Evolutionary conservation across 192 early-diverging fungal genomes (phyloP).

Genomic region (Dissophora ornata): DNA sequence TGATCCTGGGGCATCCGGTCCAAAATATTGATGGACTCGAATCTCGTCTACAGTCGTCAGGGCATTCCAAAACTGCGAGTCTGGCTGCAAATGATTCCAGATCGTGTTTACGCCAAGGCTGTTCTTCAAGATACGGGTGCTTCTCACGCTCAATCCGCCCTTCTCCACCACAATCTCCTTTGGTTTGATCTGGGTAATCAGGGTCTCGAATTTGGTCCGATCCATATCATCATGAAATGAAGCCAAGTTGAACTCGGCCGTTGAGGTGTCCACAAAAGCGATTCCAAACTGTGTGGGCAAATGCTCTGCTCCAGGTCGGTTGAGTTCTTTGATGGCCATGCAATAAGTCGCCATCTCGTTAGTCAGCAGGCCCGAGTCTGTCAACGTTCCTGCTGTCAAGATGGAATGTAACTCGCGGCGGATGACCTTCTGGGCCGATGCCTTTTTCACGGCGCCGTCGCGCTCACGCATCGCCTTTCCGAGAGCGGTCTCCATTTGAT

Average conservation of each 20-base stretch:
- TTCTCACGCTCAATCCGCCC: slow-evolving; percentile 63
- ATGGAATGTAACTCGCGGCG: slow-evolving; percentile 86
- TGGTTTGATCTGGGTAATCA: slow-evolving; percentile 93
- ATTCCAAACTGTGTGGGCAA: slow-evolving; percentile 78
- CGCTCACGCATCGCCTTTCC: slow-evolving; percentile 92
- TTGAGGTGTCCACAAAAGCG: slow-evolving; percentile 95
- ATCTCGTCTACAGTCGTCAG: slow-evolving; percentile 70
- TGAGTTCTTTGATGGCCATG: slow-evolving; percentile 88
- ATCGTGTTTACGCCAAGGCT: slow-evolving; percentile 62
- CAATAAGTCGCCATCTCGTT: slow-evolving; percentile 95
- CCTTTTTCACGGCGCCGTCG: slow-evolving; percentile 21
- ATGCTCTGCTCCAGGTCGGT: slow-evolving; percentile 36
- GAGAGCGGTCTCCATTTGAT: slow-evolving; percentile 96
- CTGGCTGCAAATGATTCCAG: slow-evolving; percentile 74
- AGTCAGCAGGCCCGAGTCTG: slow-evolving; percentile 88
- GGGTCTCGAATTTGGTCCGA: slow-evolving; percentile 91
- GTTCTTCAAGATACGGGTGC: slow-evolving; percentile 72
- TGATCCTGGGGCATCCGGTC: slow-evolving; percentile 24
- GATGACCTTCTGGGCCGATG: slow-evolving; percentile 70
- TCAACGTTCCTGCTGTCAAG: slow-evolving; percentile 91
- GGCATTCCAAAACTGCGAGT: slow-evolving; percentile 77
- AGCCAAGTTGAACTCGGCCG: slow-evolving; percentile 89
- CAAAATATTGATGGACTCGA: slow-evolving; percentile 70
- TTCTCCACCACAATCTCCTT: slow-evolving; percentile 92
- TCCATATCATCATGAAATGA: slow-evolving; percentile 87